Base-by-base conservation (phyloP, 2,329 filamentous ascomycete genomes). In the Penicillium sp. region DNA sequence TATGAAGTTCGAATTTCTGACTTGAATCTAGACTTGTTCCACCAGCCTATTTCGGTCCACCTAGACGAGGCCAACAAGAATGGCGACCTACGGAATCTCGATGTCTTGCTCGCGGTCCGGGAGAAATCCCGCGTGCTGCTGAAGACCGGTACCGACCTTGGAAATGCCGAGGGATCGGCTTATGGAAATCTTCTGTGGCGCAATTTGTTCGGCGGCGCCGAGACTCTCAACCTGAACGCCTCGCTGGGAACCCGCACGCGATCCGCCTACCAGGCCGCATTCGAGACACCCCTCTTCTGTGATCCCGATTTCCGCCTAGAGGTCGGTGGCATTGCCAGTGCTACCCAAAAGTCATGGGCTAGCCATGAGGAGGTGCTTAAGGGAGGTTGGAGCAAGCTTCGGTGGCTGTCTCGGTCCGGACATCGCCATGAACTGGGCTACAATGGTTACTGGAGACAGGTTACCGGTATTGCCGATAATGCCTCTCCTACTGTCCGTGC, bases 121-220 rank as follows among this genome's bases (percentile, higher is more conserved):
- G 93, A 99, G 74, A 86, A 90, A 60, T 88, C 90, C 26, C 86
- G 89, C 32, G 84, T 97, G 66, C 85, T 91, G 52, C 83, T 97
- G 65, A 96, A 96, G 77, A 96, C 92, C 0, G 94, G 94, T 53
- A 97, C 94, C 7, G 93, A 97, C 68, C 82, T 96, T 39, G 94
- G 94, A 56, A 96, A 95, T 67, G 86, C 90, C 18, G 94, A 99
- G 73, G 94, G 93, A 29, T 96, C 92, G 7, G 93, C 92, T 3
- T 97, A 96, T 68, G 87, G 90, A 60, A 93, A 94, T 61, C 81
- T 91, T 37, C 81, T 93, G 45, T 87, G 91, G 79, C 87, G 94
- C 61, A 99, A 99, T 74, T 82, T 99, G 53, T 90, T 99, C 69
- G 94, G 94, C 45, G 94, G 94, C 32, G 94, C 92, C 20, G 94